A percentile compares a stretch with the other conserved stretches of the same genome.
These are phyloP conservation scores for Candida smagusa DNA, from an alignment of 1,139 yeast genomes.

Conservation along the genomic window DNA sequence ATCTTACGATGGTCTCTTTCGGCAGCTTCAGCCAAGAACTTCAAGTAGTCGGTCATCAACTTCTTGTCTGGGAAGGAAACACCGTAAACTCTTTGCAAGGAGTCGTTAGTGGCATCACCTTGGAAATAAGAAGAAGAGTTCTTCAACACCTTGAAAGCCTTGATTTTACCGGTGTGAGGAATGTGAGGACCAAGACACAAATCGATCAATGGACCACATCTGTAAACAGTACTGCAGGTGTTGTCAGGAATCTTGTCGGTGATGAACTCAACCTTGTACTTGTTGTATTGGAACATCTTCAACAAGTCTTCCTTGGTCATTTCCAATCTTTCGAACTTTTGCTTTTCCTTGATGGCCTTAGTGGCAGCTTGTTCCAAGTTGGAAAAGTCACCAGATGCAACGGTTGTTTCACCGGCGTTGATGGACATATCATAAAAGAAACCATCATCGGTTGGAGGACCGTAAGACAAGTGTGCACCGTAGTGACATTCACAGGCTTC, in stretches of 20 bases:
- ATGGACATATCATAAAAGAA: conserved; percentile 96
- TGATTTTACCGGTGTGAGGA: conserved; percentile 95
- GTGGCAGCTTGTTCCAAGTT: conserved; percentile 85
- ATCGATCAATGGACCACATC: conserved; percentile 97
- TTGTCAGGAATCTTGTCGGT: conserved; percentile 92
- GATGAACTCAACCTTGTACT: conserved; percentile 89
- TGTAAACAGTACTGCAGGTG: conserved; percentile 91
- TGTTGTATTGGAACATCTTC: conserved; percentile 92
- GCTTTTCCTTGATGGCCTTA: conserved; percentile 92
- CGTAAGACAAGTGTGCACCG: conserved; percentile 84
- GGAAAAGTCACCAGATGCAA: conserved; percentile 79
- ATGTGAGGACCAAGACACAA: conserved; percentile 98
- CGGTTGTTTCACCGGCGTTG: conserved; percentile 69
- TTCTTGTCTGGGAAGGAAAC: conserved; percentile 98
- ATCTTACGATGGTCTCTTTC: conserved; percentile 96
- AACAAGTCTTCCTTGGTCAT: conserved; percentile 88
- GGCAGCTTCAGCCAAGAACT: conserved; percentile 95
- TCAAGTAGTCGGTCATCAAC: conserved; percentile 91
- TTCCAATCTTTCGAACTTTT: conserved; percentile 90
- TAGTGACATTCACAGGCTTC: conserved; percentile 96
- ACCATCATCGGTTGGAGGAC: conserved; percentile 98
- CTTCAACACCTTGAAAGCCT: conserved; percentile 90
- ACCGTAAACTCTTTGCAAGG: conserved; percentile 97
- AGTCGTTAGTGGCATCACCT: conserved; percentile 91
- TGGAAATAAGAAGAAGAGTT: conserved; percentile 95